Base-by-base conservation (phyloP, 1,284 basidiomycete genomes). In the Rhodofomes roseus region DNA sequence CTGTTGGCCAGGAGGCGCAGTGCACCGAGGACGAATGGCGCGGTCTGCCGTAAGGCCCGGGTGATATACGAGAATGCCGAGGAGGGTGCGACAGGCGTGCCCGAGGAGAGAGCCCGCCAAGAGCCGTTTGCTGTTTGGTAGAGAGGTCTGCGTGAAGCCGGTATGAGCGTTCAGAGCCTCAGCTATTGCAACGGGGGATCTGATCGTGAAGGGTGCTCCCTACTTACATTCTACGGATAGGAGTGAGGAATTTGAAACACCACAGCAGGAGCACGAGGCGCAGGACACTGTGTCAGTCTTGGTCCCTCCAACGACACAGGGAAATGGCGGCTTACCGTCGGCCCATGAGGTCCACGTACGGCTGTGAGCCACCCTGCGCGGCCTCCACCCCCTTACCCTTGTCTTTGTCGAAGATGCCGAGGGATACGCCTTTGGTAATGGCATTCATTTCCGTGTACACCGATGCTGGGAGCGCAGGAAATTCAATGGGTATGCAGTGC, bases 401-500 rank as follows among this genome's bases (percentile, higher is more conserved):
- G 23, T 76, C 75, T 65, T 83, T 73, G 31, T 84, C 76, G 68
- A 85, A 83, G 44, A 95, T 83, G 4, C 95, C 93, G 20, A 96
- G 78, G 31, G 87, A 86, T 23, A 93, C 80, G 2, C 93, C 94
- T 69, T 94, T 95, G 29, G 88, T 80, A 55, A 92, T 78, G 1
- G 93, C 92, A 64, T 95, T 96, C 79, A 95, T 86, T 68, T 96
- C 93, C 16, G 95, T 96, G 72, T 96, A 98, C 37, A 90, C 93
- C 53, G 92, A 90, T 1, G 93, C 93, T 93, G 62, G 51, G 56
- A 63, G 50, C 43, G 51, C 14, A 60, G 29, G 29, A 23, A 2
- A 20, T 36, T 41, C 18, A 43, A 59, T 58, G 55, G 62, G 53
- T 51, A 34, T 37, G 60, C 66, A 52, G 60, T 65, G 65, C 57